These are phyloP conservation scores for Quercus dentata DNA, from an alignment of 306 rosid genomes.

Conservation along the genomic window DNA sequence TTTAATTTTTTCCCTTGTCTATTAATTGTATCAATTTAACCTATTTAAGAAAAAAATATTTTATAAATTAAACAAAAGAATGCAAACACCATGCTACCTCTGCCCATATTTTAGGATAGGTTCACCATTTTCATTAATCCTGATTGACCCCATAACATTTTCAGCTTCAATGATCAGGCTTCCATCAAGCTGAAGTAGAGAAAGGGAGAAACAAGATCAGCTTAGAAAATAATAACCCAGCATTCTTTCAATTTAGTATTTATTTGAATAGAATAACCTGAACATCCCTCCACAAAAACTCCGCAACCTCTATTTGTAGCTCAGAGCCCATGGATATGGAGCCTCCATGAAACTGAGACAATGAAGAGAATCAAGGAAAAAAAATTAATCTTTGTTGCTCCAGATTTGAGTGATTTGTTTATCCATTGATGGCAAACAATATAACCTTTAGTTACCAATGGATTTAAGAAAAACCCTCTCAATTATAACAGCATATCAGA, in stretches of 20 bases:
- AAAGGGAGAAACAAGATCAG: slow-evolving; percentile 33
- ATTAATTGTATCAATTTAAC: no score
- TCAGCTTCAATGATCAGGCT: slow-evolving; percentile 71
- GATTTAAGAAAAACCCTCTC: background rate
- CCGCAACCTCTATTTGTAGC: slow-evolving; percentile 86
- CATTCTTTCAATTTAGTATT: slow-evolving; percentile 11
- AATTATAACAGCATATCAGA: background rate
- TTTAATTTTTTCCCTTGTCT: no score
- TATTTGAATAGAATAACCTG: slow-evolving; percentile 52
- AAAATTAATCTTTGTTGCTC: slow-evolving; percentile 13
- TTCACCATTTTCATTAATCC: slow-evolving; percentile 53
- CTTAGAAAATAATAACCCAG: slow-evolving; percentile 12
- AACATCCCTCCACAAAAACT: slow-evolving; percentile 87
- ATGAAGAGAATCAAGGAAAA: slow-evolving; percentile 13
- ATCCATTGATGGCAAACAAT: background rate
- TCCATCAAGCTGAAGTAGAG: slow-evolving; percentile 68
- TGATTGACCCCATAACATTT: slow-evolving; percentile 62
- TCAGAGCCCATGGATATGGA: slow-evolving; percentile 82
- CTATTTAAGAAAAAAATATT: no score
- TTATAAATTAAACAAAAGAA: background rate
- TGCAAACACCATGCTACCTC: slow-evolving; percentile 47
- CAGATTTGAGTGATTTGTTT: background rate
- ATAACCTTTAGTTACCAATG: background rate
- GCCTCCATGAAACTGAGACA: slow-evolving; percentile 74
- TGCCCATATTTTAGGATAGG: slow-evolving; percentile 69